phyloP scores from a whole-genome alignment of 2,329 filamentous ascomycete species.

The Boeremia lycopersici region DNA sequence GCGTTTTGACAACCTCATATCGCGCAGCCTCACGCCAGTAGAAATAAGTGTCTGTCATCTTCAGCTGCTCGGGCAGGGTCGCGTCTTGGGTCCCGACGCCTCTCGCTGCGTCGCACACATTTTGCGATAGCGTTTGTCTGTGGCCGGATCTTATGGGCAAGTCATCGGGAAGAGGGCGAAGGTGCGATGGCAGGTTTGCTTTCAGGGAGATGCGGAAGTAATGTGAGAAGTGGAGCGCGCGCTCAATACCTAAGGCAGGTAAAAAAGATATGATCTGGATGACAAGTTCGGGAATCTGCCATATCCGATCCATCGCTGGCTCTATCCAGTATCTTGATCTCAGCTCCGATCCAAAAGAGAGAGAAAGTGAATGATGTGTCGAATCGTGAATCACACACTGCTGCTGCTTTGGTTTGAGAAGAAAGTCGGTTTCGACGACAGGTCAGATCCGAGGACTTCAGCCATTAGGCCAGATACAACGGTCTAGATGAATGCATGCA shows the following conservation, averaged over 20 bases:
- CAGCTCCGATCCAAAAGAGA: background rate
- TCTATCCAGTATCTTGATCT: background rate
- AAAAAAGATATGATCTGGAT: conserved; percentile 18
- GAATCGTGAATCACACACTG: background rate
- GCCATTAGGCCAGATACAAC: no score
- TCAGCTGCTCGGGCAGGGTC: background rate
- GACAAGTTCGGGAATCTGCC: conserved; percentile 24
- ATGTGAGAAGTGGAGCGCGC: conserved; percentile 8
- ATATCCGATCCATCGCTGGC: conserved; percentile 18
- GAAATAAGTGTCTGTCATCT: conserved; percentile 14
- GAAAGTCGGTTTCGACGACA: no score
- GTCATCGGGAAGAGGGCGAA: conserved; percentile 12
- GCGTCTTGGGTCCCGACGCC: background rate
- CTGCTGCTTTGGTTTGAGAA: background rate
- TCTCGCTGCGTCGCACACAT: background rate
- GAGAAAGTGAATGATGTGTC: background rate
- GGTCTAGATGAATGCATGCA: no score
- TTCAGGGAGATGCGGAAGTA: conserved; percentile 12
- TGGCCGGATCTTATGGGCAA: background rate
- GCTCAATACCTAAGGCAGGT: background rate
- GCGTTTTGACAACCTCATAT: conserved; percentile 3
- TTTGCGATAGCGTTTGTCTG: background rate
- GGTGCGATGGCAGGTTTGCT: conserved; percentile 15
- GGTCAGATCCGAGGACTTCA: no score
- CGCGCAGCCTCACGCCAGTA: conserved; percentile 18